Conservation (phyloP, 2,329 filamentous ascomycete genomes). For the Colletotrichum camelliae region DNA sequence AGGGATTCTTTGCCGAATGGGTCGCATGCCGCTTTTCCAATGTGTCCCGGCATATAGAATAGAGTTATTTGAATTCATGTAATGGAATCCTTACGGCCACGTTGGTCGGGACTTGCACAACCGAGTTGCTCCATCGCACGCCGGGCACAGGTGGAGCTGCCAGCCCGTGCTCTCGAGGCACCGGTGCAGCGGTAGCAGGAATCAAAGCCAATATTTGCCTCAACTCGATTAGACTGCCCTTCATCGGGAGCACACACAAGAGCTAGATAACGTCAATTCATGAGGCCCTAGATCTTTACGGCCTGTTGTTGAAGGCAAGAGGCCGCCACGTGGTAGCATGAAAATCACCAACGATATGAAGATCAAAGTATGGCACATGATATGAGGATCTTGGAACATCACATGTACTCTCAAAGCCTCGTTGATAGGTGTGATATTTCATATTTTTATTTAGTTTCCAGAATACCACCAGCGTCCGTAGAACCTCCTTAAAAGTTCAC, state of each 20-base stretch:
- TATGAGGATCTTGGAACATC: neutral
- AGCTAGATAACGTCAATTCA: fast-evolving
- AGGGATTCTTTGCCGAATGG: neutral
- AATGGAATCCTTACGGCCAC: neutral
- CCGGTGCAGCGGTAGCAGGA: neutral
- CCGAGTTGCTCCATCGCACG: neutral
- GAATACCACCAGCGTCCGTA: neutral
- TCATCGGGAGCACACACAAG: neutral
- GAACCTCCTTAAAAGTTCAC: slow-evolving; percentile 4
- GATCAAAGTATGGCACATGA: neutral
- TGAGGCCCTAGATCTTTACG: neutral
- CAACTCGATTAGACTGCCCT: neutral
- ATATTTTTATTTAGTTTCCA: neutral
- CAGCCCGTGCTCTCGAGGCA: neutral
- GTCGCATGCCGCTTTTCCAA: neutral
- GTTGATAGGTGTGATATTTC: neutral
- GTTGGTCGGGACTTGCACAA: neutral
- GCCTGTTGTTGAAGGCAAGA: neutral
- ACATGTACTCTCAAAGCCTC: fast-evolving
- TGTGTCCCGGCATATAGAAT: neutral
- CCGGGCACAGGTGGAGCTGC: neutral
- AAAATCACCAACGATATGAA: fast-evolving
- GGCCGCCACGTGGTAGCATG: neutral
- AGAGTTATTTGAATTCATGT: neutral
- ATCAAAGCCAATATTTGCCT: fast-evolving